Percentiles rank a stretch among this genome's conserved stretches.
These are phyloP conservation scores for Torulaspora indica DNA, from an alignment of 805 yeast species.

Conservation along the genomic window DNA sequence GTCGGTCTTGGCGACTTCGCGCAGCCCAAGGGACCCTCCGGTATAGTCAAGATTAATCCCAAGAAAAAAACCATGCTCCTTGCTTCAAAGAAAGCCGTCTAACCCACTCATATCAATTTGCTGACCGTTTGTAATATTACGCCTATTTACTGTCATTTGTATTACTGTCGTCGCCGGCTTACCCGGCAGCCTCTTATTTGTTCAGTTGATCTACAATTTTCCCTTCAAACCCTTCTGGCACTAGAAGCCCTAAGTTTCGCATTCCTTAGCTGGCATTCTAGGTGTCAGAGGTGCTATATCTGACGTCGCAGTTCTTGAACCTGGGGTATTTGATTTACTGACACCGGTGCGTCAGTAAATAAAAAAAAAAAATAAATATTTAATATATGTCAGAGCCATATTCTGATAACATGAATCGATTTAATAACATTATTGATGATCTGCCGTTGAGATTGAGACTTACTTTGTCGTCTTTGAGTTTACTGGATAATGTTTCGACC, in stretches of 20 bases:
- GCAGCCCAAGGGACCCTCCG: conserved; percentile 79
- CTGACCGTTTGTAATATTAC: background rate
- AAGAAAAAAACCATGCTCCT: conserved; percentile 10
- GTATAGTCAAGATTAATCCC: conserved; percentile 27
- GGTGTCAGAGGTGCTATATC: background rate
- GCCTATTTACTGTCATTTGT: background rate
- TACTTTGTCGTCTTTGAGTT: conserved; percentile 62
- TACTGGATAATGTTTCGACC: conserved; percentile 74
- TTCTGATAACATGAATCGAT: conserved; percentile 24
- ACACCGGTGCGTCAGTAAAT: conserved; percentile 8
- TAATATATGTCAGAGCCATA: conserved; percentile 14
- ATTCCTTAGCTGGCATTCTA: background rate
- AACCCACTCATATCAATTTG: background rate
- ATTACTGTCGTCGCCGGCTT: background rate
- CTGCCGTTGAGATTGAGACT: conserved; percentile 53
- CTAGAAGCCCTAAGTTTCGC: conserved; percentile 1
- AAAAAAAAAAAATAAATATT: conserved; percentile 2
- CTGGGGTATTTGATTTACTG: conserved; percentile 1
- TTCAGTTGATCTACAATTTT: background rate
- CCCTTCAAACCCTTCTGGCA: background rate
- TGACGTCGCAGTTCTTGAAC: background rate
- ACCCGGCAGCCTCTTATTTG: background rate
- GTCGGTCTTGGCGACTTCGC: conserved; percentile 69
- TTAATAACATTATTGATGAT: conserved; percentile 22
- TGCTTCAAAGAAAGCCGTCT: conserved; percentile 8